Conservation (phyloP, 257 asterid species). For the Salvia hispanica region DNA sequence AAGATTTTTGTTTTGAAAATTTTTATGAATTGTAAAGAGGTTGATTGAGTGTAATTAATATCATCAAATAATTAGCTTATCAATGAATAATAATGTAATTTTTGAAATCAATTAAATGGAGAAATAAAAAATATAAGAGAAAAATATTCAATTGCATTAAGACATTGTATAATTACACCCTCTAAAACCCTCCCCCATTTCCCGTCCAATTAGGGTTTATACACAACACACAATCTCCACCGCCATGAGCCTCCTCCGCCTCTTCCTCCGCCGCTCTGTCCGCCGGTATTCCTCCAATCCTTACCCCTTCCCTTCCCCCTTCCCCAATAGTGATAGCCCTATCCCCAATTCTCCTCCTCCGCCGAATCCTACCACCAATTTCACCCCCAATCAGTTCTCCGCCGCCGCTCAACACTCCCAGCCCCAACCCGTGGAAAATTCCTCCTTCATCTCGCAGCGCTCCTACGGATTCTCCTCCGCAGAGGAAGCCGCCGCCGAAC, state of each 20-base stretch:
- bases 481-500: constrained; percentile 92
- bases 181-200: constrained; percentile 15
- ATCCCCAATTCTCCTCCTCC: constrained; percentile 1
- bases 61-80: too few species aligned
- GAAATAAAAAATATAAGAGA: too few species aligned
- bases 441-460: constrained; percentile 33
- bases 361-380: constrained; percentile 23
- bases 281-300: constrained; percentile 46
- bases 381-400: constrained; percentile 21
- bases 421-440: constrained; percentile 27
- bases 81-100: too few species aligned
- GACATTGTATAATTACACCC: background rate
- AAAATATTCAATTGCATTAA: too few species aligned
- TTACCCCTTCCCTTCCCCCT: constrained; percentile 39
- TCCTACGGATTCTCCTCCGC: constrained; percentile 75
- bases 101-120: too few species aligned
- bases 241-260: constrained; percentile 42
- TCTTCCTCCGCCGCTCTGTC: constrained; percentile 49
- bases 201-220: constrained; percentile 2
- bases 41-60: too few species aligned
- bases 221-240: background rate
- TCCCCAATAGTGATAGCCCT: constrained; percentile 1
- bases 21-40: too few species aligned
- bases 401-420: constrained; percentile 19
- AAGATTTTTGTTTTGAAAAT: too few species aligned